These are phyloP conservation scores for Selaginella moellendorffii DNA, from an alignment of 75 land plant genomes.

Conservation along the genomic window DNA sequence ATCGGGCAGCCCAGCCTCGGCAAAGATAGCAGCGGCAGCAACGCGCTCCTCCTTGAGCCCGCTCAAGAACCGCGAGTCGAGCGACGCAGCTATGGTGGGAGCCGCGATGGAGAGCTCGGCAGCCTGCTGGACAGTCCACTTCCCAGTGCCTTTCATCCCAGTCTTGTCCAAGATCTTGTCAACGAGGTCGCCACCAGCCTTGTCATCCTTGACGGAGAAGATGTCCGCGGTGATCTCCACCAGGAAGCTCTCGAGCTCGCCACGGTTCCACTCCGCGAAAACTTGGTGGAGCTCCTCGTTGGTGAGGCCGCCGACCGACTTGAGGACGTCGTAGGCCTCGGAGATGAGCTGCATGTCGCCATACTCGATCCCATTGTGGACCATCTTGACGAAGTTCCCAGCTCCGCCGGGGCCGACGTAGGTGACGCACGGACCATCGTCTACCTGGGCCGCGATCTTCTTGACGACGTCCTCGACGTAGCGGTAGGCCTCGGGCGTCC, in stretches of 20 bases:
- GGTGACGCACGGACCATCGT: too few relatives aligned
- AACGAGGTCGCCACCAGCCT: conserved; percentile 35
- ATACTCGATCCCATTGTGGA: too few relatives aligned
- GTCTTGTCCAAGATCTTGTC: conserved; percentile 63
- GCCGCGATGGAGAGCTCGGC: not conserved
- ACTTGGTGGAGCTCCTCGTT: conserved; percentile 36
- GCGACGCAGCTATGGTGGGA: not conserved
- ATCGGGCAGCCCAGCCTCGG: conserved; percentile 15
- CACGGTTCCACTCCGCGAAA: conserved; percentile 46
- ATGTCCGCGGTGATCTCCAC: conserved; percentile 56
- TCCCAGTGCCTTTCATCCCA: too few relatives aligned
- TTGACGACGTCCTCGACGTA: too few relatives aligned
- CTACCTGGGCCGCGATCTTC: too few relatives aligned
- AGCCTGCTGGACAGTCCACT: conserved; percentile 1
- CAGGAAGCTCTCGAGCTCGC: conserved; percentile 49
- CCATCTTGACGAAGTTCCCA: too few relatives aligned
- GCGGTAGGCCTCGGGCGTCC: conserved; percentile 43
- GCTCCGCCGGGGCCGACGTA: too few relatives aligned
- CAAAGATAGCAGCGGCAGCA: conserved; percentile 18
- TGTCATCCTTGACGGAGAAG: conserved; percentile 41
- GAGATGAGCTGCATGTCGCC: too few relatives aligned
- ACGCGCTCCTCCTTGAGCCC: conserved; percentile 33
- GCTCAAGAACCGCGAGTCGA: conserved; percentile 3
- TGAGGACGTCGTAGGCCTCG: conserved; percentile 54
- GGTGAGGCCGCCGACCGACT: conserved; percentile 34